Evolutionary conservation across 345 rosid genomes (phyloP).

Genomic region (Eutrema japonicum): DNA sequence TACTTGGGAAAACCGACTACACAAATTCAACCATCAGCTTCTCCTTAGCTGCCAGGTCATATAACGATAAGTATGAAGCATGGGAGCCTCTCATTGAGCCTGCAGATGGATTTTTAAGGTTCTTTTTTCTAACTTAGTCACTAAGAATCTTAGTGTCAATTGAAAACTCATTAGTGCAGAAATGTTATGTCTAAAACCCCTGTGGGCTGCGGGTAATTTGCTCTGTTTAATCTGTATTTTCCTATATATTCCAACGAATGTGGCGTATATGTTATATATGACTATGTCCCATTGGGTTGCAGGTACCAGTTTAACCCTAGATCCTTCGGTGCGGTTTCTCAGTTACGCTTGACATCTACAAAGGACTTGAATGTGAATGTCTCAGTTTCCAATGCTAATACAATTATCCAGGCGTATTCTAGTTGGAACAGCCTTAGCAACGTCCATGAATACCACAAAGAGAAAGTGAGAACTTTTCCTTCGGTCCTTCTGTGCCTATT

Average conservation of each 20-base stretch:
- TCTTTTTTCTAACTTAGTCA: not conserved
- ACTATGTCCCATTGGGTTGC: slow-evolving; percentile 42
- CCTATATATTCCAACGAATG: slow-evolving; percentile 27
- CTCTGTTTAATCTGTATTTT: slow-evolving; percentile 12
- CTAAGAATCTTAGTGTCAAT: not conserved
- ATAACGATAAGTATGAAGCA: slow-evolving; percentile 85
- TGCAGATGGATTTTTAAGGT: slow-evolving; percentile 83
- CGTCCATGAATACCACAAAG: slow-evolving; percentile 54
- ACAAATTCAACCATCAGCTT: slow-evolving; percentile 73
- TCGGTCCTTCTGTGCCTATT: slow-evolving; percentile 15
- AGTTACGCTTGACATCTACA: slow-evolving; percentile 75
- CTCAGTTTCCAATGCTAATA: slow-evolving; percentile 83
- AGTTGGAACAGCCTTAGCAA: slow-evolving; percentile 88
- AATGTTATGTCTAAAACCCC: slow-evolving; percentile 11
- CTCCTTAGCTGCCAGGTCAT: slow-evolving; percentile 86
- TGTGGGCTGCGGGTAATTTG: not conserved
- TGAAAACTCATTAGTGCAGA: slow-evolving; percentile 2
- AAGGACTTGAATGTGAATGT: slow-evolving; percentile 83
- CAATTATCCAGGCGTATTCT: slow-evolving; percentile 95
- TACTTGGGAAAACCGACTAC: slow-evolving; percentile 71
- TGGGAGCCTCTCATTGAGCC: slow-evolving; percentile 99
- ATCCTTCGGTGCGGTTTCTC: slow-evolving; percentile 79
- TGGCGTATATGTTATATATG: slow-evolving; percentile 18
- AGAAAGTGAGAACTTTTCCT: slow-evolving; percentile 49
- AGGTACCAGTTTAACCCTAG: slow-evolving; percentile 85